Evolutionary conservation across 2,329 filamentous ascomycete species (phyloP).

Genomic region (Diaporthe destruens): DNA sequence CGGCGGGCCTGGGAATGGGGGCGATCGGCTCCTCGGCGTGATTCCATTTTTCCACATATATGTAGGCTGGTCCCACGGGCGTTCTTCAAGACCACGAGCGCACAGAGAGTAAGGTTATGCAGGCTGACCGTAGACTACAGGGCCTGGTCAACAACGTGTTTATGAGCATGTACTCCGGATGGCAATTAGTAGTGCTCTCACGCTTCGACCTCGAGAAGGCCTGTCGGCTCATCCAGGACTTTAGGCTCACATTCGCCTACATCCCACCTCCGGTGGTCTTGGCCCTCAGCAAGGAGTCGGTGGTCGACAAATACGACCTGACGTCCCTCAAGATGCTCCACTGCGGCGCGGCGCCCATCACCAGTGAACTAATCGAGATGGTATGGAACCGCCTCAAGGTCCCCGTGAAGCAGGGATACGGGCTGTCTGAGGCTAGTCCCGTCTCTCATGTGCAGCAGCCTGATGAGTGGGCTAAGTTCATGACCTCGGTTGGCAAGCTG

Average conservation of each 20-base stretch:
- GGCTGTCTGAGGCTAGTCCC: constrained; percentile 87
- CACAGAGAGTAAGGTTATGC: background rate
- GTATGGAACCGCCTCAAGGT: constrained; percentile 81
- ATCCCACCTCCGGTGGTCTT: constrained; percentile 89
- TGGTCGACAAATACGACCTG: constrained; percentile 85
- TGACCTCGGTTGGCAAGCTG: constrained; percentile 83
- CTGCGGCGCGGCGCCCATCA: constrained; percentile 88
- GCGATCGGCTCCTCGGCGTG: constrained; percentile 82
- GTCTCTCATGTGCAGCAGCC: constrained; percentile 80
- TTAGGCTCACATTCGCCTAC: constrained; percentile 82
- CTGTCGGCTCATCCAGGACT: constrained; percentile 80
- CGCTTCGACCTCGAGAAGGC: constrained; percentile 87
- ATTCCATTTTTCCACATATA: constrained; percentile 95
- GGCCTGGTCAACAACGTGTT: constrained; percentile 82
- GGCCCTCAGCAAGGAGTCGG: constrained; percentile 81
- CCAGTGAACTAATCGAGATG: constrained; percentile 80
- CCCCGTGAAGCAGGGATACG: constrained; percentile 92
- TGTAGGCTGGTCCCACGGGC: constrained; percentile 59
- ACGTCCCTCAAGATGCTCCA: constrained; percentile 85
- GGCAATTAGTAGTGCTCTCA: constrained; percentile 77
- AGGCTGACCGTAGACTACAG: constrained; percentile 42
- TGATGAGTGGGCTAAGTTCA: constrained; percentile 80
- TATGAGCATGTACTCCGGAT: constrained; percentile 73
- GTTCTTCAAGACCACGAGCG: background rate
- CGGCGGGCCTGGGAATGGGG: constrained; percentile 69